These are phyloP conservation scores for Prunus persica DNA, from an alignment of 306 rosid species.

Conservation along the genomic window DNA sequence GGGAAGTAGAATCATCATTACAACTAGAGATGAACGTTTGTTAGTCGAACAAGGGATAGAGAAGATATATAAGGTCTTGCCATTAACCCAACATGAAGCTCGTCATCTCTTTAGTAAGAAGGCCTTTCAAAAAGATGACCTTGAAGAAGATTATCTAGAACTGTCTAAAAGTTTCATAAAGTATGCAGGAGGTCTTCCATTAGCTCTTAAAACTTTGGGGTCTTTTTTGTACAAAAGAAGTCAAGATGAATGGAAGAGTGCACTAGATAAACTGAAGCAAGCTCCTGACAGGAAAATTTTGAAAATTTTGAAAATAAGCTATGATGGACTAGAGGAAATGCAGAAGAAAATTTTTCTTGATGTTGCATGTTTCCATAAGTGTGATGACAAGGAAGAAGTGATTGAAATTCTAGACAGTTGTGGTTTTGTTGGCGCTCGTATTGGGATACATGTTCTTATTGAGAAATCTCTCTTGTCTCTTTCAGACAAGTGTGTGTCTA, in stretches of 20 bases:
- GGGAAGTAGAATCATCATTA: neutral
- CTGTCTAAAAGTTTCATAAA: neutral
- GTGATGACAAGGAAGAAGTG: conserved; percentile 9
- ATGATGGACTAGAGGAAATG: conserved; percentile 10
- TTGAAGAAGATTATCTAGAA: neutral
- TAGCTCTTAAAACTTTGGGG: conserved; percentile 34
- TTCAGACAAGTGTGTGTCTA: neutral
- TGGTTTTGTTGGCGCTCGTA: conserved; percentile 13
- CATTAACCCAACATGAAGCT: neutral
- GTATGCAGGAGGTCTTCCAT: conserved; percentile 18
- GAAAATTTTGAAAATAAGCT: conserved; percentile 19
- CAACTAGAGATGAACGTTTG: conserved; percentile 24
- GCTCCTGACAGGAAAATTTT: conserved; percentile 19
- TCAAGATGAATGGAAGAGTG: conserved; percentile 25
- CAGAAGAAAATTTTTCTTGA: conserved; percentile 32
- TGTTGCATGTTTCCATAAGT: conserved; percentile 39
- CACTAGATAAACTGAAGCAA: conserved; percentile 23
- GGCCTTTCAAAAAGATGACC: neutral
- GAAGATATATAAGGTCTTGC: neutral
- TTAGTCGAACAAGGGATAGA: conserved; percentile 16
- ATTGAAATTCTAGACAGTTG: conserved; percentile 12
- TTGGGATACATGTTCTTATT: conserved; percentile 27
- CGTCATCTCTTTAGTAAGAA: conserved; percentile 7
- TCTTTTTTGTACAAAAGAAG: conserved; percentile 27
- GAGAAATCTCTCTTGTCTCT: conserved; percentile 34